Base-by-base conservation (phyloP, 768 basidiomycete genomes). In the Krasilnikovozyma curviuscula region DNA sequence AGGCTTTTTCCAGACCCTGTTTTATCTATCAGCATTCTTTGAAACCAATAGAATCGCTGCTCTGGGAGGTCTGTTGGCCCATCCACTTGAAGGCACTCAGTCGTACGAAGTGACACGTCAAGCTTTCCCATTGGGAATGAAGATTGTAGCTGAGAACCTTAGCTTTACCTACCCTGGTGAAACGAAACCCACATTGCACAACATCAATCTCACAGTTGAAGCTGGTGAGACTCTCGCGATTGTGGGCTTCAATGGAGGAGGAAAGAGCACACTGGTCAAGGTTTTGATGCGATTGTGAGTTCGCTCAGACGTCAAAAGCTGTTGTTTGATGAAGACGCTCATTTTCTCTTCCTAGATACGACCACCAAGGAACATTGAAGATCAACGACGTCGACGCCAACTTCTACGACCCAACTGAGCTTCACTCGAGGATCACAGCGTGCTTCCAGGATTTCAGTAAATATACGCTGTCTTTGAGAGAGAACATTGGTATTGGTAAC, bases 381-480 rank as follows among this genome's bases (percentile, higher is more conserved):
- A 69, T 86, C 59, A 86, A 88, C 59, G 78, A 69, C 50, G 64
- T 71, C 35, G 78, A 82, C 61, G 69, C 81, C 44, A 73, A 79
- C 34, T 68, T 69, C 28, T 74, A 76, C 59, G 67, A 72, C 48
- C 79, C 83, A 18, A 63, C 63, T 7, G 81, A 83, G 39, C 76
- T 81, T 50, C 85, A 88, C 62, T 67, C 67, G 32, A 81, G 78
- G 57, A 66, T 76, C 13, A 77, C 80, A n/a, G 77, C 77, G 18
- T 79, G 86, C 18, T 82, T 89, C 63, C 85, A 89, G 63, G 77
- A 77, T 35, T 86, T 85, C 63, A 78, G 79, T 43, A 78, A 78
- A 60, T 84, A 80, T 61, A 77, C 75, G 57, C 71, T 77, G 5
- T 77, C 82, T 0, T 70, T 84, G 16, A 70, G 76, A 53, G 81